These are phyloP conservation scores for Phyllostachys edulis DNA, from an alignment of 176 grass and related monocot genomes.

Conservation along the genomic window DNA sequence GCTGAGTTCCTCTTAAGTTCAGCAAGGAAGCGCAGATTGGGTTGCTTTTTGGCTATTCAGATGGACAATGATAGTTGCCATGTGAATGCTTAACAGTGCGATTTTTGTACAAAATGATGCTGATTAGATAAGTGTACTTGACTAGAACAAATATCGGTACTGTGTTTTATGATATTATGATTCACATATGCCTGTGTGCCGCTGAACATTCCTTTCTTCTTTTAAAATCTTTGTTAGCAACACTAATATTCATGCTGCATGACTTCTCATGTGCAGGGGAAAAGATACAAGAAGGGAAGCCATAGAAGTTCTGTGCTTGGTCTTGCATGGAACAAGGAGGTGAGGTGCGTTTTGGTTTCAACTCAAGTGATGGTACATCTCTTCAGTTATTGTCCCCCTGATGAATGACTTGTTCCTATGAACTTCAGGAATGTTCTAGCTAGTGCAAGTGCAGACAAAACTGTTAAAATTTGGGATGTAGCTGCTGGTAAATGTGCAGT, in stretches of 20 bases:
- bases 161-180: not conserved
- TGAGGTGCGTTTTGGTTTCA: constrained; percentile 63
- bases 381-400: not conserved
- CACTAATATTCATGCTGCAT: constrained; percentile 7
- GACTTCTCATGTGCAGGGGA: constrained; percentile 15
- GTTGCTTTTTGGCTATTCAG: not conserved
- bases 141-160: not conserved
- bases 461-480: constrained; percentile 89
- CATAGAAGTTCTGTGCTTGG: constrained; percentile 90
- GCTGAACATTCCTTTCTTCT: not conserved
- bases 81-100: constrained; percentile 7
- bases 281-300: constrained; percentile 72
- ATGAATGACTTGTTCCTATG: not conserved
- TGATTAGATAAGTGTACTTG: constrained; percentile 12
- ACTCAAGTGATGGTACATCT: not conserved
- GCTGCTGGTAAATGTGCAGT: constrained; percentile 67
- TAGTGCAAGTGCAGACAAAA: constrained; percentile 90
- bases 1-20: not conserved
- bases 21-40: not conserved
- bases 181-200: not conserved
- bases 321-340: constrained; percentile 90
- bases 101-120: not conserved
- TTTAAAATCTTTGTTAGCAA: not conserved
- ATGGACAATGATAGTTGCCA: not conserved
- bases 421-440: constrained; percentile 81